A percentile compares a stretch with the other conserved stretches of the same genome.
Conservation (phyloP, 345 rosid species). For the Zanthoxylum bungeanum region DNA sequence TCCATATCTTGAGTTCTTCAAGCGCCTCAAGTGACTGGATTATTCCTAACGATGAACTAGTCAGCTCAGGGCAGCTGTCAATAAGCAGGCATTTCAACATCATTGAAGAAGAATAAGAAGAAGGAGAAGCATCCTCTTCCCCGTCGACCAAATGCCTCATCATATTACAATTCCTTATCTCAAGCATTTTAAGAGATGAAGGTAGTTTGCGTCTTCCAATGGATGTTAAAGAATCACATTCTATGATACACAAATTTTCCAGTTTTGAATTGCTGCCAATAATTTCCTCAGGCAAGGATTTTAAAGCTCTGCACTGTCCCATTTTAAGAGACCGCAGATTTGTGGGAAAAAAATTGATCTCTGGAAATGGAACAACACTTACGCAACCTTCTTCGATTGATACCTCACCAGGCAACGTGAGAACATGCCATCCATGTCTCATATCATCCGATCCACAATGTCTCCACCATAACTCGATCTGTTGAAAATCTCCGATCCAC, state of each 20-base stretch:
- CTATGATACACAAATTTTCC: not conserved
- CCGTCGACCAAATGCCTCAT: not conserved
- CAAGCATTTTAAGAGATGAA: not conserved
- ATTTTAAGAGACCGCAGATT: not conserved
- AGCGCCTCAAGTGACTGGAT: not conserved
- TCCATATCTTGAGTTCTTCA: not conserved
- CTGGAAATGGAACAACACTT: not conserved
- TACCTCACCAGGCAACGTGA: not conserved
- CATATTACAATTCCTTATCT: not conserved
- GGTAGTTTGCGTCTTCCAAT: not conserved
- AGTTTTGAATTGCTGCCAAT: not conserved
- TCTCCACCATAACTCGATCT: no score
- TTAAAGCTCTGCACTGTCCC: not conserved
- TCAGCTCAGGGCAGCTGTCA: slow-evolving; percentile 2
- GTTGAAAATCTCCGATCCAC: not conserved
- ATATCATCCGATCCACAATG: no score
- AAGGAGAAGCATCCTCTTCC: not conserved
- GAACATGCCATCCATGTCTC: not conserved
- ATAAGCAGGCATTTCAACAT: not conserved
- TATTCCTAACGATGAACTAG: not conserved
- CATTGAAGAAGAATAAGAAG: not conserved
- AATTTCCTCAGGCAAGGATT: not conserved
- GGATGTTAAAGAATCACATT: not conserved
- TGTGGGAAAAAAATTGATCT: not conserved
- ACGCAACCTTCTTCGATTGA: not conserved